Evolutionary conservation across 2,329 filamentous ascomycete species (phyloP).

Genomic region (Fusarium humuli): DNA sequence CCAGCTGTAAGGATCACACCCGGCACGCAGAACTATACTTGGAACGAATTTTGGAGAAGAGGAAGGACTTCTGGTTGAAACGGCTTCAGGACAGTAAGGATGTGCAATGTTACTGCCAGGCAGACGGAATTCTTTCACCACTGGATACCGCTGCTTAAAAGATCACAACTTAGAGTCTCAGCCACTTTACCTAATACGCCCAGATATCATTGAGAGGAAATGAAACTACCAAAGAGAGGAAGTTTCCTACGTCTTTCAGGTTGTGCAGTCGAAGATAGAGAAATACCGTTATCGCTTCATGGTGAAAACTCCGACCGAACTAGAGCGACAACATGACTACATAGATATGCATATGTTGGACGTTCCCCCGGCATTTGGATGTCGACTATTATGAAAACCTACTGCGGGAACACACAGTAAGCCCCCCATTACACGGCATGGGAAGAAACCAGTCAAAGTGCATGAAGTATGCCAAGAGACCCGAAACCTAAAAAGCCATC

Average conservation of each 20-base stretch:
- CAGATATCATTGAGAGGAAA: not conserved
- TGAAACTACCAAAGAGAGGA: not conserved
- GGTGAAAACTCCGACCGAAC: not conserved
- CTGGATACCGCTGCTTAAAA: not conserved
- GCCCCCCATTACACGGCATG: not conserved
- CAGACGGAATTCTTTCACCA: not conserved
- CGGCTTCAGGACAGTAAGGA: slow-evolving; percentile 31
- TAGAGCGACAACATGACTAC: not conserved
- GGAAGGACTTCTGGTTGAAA: slow-evolving; percentile 50
- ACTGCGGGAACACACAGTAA: not conserved
- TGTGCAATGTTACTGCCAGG: not conserved
- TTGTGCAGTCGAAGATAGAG: not conserved
- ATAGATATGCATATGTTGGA: not conserved
- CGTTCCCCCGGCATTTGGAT: not conserved
- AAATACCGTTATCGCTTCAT: not conserved
- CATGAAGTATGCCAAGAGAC: not conserved
- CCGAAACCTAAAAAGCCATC: not conserved
- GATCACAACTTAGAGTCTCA: not conserved
- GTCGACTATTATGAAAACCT: not conserved
- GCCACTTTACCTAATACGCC: not conserved
- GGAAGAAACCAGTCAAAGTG: not conserved
- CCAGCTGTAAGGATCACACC: slow-evolving; percentile 33
- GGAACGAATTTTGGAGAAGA: slow-evolving; percentile 41
- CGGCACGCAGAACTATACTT: slow-evolving; percentile 50
- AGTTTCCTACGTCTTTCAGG: not conserved